These are phyloP conservation scores for Metschnikowia aberdeeniae DNA, from an alignment of 805 yeast species.

Conservation along the genomic window DNA sequence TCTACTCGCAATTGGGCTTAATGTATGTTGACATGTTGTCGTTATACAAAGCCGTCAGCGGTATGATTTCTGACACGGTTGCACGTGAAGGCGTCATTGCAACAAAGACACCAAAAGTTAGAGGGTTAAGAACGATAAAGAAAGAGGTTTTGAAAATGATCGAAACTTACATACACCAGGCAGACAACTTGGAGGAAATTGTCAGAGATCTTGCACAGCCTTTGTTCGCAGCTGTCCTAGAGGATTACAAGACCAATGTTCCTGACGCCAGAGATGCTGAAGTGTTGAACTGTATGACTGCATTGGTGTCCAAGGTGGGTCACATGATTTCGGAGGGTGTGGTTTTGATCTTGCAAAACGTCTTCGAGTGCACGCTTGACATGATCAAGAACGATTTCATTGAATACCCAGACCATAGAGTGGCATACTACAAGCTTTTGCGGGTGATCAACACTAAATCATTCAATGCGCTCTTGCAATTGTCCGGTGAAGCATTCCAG, in stretches of 20 bases:
- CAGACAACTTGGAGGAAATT: conserved; percentile 80
- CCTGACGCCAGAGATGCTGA: conserved; percentile 98
- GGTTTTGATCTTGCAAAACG: conserved; percentile 79
- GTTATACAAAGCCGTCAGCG: conserved; percentile 81
- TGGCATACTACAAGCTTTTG: conserved; percentile 87
- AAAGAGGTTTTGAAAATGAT: conserved; percentile 87
- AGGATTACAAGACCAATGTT: conserved; percentile 82
- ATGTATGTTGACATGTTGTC: conserved; percentile 89
- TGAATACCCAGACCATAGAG: conserved; percentile 97
- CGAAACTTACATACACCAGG: conserved; percentile 83
- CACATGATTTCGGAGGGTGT: conserved; percentile 86
- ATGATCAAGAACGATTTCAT: conserved; percentile 96
- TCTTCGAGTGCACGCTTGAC: conserved; percentile 88
- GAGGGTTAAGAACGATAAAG: conserved; percentile 93
- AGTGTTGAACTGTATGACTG: conserved; percentile 90
- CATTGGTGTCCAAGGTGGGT: conserved; percentile 84
- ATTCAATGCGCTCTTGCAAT: conserved; percentile 78
- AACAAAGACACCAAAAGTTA: conserved; percentile 89
- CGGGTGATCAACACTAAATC: conserved; percentile 83
- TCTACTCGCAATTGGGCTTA: conserved; percentile 79
- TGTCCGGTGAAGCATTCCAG: conserved; percentile 90
- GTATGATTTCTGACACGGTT: conserved; percentile 77
- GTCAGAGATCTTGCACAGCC: conserved; percentile 81
- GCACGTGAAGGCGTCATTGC: conserved; percentile 81
- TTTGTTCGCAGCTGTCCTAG: conserved; percentile 76